phyloP scores from a whole-genome alignment of 2,329 filamentous ascomycete genomes.

The Penicillium sp. region DNA sequence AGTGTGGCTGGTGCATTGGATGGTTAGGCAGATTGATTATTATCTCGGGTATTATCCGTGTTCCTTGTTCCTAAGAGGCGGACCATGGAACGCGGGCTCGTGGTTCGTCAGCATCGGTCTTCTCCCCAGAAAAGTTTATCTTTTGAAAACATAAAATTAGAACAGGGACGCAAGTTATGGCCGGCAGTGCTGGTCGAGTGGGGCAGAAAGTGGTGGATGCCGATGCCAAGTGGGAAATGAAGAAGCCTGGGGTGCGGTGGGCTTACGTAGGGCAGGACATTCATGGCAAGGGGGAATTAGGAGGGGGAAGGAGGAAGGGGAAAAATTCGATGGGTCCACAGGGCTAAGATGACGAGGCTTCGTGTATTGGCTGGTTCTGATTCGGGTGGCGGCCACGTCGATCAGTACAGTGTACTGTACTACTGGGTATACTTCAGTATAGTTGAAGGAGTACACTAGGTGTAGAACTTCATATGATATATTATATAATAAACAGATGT shows the following conservation, averaged over 20 bases:
- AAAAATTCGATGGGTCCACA: conserved; percentile 9
- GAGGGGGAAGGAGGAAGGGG: neutral
- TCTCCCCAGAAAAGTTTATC: conserved; percentile 8
- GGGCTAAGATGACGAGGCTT: conserved; percentile 23
- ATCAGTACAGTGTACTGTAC: too few relatives aligned
- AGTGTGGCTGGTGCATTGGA: neutral
- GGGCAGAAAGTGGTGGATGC: neutral
- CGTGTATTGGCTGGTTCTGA: neutral
- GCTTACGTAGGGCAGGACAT: neutral
- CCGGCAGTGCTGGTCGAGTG: conserved; percentile 2
- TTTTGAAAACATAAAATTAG: neutral
- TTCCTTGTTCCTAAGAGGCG: neutral
- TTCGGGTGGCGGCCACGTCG: conserved; percentile 8
- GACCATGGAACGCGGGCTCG: neutral
- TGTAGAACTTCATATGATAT: too few relatives aligned
- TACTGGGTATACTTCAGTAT: too few relatives aligned
- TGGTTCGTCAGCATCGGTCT: neutral
- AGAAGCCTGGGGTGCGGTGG: conserved; percentile 20
- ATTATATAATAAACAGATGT: too few relatives aligned
- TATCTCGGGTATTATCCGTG: neutral
- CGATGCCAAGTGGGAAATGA: conserved; percentile 16
- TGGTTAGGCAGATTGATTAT: conserved; percentile 1
- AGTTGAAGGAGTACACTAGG: too few relatives aligned
- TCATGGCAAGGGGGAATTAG: neutral
- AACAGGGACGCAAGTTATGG: neutral